phyloP scores from a whole-genome alignment of 2,329 filamentous ascomycete genomes.

The Bertia moriformis region DNA sequence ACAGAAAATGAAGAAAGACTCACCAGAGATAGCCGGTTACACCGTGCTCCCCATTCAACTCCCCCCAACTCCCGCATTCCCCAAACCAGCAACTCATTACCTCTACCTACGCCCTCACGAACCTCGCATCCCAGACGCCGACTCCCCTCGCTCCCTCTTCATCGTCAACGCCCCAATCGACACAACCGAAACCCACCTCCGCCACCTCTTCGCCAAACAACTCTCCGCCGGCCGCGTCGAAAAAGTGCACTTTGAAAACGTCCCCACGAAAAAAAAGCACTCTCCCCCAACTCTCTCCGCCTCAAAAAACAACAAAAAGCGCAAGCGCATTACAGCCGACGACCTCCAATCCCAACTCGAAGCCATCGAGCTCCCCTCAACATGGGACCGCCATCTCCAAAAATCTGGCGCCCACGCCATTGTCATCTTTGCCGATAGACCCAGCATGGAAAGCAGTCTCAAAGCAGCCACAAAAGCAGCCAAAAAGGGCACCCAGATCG shows the following conservation, averaged over 20 bases:
- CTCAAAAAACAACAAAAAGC: constrained; percentile 9
- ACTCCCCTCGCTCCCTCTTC: constrained; percentile 44
- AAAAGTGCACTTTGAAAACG: constrained; percentile 37
- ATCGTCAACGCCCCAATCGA: constrained; percentile 49
- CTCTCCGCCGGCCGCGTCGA: constrained; percentile 41
- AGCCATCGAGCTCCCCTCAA: constrained; percentile 28
- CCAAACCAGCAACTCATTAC: constrained; percentile 27
- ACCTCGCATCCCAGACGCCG: constrained; percentile 36
- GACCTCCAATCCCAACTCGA: constrained; percentile 20
- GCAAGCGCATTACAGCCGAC: constrained; percentile 35
- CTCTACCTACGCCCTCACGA: constrained; percentile 49
- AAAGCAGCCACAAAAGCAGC: constrained; percentile 31
- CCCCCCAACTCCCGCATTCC: background rate
- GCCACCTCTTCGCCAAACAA: constrained; percentile 36
- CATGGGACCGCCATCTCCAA: constrained; percentile 38
- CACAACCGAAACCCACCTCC: constrained; percentile 38
- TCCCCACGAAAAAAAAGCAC: background rate
- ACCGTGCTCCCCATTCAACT: background rate
- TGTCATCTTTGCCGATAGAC: constrained; percentile 45
- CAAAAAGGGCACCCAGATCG: constrained; percentile 11
- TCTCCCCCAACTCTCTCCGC: background rate
- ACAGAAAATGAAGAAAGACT: constrained; percentile 1
- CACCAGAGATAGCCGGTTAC: background rate
- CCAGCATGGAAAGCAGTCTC: constrained; percentile 37
- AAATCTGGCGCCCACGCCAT: constrained; percentile 41